Conservation (phyloP, 2,329 filamentous ascomycete genomes). For the Monilinia aucupariae region DNA sequence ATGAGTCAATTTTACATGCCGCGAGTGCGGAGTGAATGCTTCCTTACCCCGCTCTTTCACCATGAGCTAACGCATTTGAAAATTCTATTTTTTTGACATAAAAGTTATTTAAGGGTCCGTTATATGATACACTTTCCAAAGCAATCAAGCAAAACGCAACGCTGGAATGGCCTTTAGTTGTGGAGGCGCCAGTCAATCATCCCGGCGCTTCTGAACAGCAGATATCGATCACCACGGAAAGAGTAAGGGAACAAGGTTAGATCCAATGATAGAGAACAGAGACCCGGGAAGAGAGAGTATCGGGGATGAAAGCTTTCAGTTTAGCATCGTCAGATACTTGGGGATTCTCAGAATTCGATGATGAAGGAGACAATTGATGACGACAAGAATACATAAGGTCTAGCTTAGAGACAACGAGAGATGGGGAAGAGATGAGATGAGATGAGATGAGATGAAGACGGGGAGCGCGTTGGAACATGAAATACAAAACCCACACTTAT, state of each 20-base stretch:
- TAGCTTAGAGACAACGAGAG: too few relatives aligned
- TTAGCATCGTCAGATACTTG: neutral
- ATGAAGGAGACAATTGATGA: neutral
- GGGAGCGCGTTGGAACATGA: neutral
- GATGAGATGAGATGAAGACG: neutral
- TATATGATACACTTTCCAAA: neutral
- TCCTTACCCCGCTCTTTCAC: neutral
- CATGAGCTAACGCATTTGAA: neutral
- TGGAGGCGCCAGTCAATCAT: neutral
- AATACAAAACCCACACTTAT: neutral
- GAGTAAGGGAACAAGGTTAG: neutral
- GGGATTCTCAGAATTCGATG: neutral
- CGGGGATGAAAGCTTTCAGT: neutral
- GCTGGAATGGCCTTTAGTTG: neutral
- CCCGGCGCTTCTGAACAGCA: neutral
- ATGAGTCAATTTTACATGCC: neutral
- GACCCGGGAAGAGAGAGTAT: too few relatives aligned
- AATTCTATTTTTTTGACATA: too few relatives aligned
- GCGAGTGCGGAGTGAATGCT: neutral
- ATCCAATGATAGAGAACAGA: neutral
- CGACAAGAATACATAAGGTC: neutral
- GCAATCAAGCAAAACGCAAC: neutral
- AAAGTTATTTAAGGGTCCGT: neutral
- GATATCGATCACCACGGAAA: neutral
- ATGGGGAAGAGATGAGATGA: neutral